Base-by-base conservation (phyloP, 148 eudicot genomes). In the Salicornia ramosissima region DNA sequence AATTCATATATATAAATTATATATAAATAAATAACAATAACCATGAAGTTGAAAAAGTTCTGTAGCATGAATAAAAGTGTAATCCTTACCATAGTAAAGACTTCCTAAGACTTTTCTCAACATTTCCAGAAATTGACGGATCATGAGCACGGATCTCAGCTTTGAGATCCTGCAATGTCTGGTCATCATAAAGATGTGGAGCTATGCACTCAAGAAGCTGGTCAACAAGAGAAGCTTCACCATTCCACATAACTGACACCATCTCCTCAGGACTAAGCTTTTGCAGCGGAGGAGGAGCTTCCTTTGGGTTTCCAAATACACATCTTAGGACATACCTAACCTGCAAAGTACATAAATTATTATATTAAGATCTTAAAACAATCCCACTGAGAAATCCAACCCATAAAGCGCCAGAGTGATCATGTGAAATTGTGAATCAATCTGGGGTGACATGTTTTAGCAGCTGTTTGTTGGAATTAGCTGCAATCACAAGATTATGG, bases 271-370 rank as follows among this genome's bases (percentile, higher is more conserved):
- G 90, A 77, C 86, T 84, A 75, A 94, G 89, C 81, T 83, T 88
- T 76, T 86, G 96, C 60, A 94, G 65, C 46, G 97, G 97, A 57
- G 97, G 99, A 40, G 99, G 99, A 59, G 99, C 99, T 72, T 78
- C 82, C 85, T 94, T 91, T 45, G 97, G 96, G 81, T 94, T 96
- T 65, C 90, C 99, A 80, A 91, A 94, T 72, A 89, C 88, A 66
- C 92, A 82, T 80, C 88, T 86, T 84, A 94, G 80, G 69, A 94
- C 96, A 85, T 94, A 91, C 57, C 92, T 85, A 74, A 94, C 97
- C 98, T 94, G 84, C 70, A 72, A n/a, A 49, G 29, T 46, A 53
- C 30, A 72, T 26, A 28, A 30, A 24, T 12, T 61, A 68, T 45
- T 11, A 56, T 34, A 33, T 55, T 50, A 46, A 26, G 29, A n/a